Evolutionary conservation across 352 stramenopile species (phyloP), one percentile per base, ranked within the genome.

Genomic region (Phytopythium helicoides): DNA sequence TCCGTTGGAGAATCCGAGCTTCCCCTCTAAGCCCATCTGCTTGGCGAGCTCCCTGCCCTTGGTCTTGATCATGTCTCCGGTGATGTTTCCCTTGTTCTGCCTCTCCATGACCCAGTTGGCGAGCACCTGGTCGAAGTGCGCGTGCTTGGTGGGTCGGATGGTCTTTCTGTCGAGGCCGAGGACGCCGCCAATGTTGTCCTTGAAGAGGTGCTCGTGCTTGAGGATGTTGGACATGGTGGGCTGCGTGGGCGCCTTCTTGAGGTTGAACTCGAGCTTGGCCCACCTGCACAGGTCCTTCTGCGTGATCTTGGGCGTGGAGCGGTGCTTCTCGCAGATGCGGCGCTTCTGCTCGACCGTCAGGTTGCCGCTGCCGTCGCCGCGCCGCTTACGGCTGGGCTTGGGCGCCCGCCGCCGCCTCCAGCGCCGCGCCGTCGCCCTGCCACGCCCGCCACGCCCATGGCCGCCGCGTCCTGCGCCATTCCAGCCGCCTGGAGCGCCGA

Each of bases 71-170:
- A 91, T 89, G 56, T 94, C 84, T 28, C 84, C 84, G n/a, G 84
- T 92, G 59, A 94, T 89, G 63, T 86, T 92, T 59, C 77, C 76
- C 58, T 92, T 91, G 68, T 89, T 89, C 70, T 94, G 84, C 41
- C 84, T 78, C 54, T 94, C 84, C 76, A 92, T 89, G 78, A 94
- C 81, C 84, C 84, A 94, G 61, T 92, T 92, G 47, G 81, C 81
- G 44, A 94, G 68, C 60, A 91, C 84, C 57, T 90, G 78, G 72
- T 92, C 81, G 55, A 92, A 89, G 35, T 89, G 76, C 45, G 80
- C 73, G 54, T 89, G 76, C 23, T 79, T 75, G 35, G 78, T 89
- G 14, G 78, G 78, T 8, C 81, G 81, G 36, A 92, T 89, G n/a
- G 81, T 94, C 72, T 94, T 94, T 63, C 84, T 77, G 34, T 88